Evolutionary conservation across 2,329 filamentous ascomycete species (phyloP).

Genomic region (Cladophialophora carrionii): DNA sequence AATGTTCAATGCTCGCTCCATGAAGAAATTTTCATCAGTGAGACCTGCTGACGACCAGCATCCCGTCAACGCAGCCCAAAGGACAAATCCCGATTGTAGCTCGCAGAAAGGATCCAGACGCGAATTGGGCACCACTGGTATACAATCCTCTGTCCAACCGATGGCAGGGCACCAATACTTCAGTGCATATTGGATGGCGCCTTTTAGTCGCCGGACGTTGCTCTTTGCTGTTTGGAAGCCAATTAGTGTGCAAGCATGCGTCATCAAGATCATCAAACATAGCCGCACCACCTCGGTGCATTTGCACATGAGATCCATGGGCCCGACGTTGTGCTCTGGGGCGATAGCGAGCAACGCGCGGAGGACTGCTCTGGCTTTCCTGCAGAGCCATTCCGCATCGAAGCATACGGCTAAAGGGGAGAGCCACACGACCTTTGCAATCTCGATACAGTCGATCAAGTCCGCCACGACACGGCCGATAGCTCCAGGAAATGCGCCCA

Average conservation of each 20-base stretch:
- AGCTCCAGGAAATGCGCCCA: slow-evolving; percentile 21
- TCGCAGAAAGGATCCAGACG: slow-evolving; percentile 21
- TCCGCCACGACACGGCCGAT: slow-evolving; percentile 26
- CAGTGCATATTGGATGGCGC: slow-evolving; percentile 22
- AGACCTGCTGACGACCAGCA: slow-evolving; percentile 25
- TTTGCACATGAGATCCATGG: slow-evolving; percentile 22
- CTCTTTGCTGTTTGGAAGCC: slow-evolving; percentile 29
- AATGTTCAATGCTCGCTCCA: slow-evolving; percentile 29
- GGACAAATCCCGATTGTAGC: slow-evolving; percentile 25
- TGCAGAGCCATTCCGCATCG: slow-evolving; percentile 36
- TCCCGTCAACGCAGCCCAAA: slow-evolving; percentile 28
- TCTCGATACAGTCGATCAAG: slow-evolving; percentile 34
- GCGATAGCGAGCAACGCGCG: slow-evolving; percentile 28
- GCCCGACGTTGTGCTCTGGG: slow-evolving; percentile 27
- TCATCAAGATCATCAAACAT: slow-evolving; percentile 33
- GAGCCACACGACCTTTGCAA: slow-evolving; percentile 35
- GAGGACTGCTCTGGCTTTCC: slow-evolving; percentile 32
- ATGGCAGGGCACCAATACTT: slow-evolving; percentile 29
- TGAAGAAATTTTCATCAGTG: slow-evolving; percentile 29
- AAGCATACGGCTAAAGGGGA: slow-evolving; percentile 35
- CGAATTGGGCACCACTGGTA: slow-evolving; percentile 17
- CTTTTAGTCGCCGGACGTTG: slow-evolving; percentile 25
- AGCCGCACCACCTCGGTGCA: slow-evolving; percentile 27
- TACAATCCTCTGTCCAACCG: slow-evolving; percentile 29
- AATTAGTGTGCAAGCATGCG: slow-evolving; percentile 34